Percentiles rank a stretch among this genome's conserved stretches.
Evolutionary conservation across 352 stramenopile genomes (phyloP).

Genomic region (Phytophthora palmivora): DNA sequence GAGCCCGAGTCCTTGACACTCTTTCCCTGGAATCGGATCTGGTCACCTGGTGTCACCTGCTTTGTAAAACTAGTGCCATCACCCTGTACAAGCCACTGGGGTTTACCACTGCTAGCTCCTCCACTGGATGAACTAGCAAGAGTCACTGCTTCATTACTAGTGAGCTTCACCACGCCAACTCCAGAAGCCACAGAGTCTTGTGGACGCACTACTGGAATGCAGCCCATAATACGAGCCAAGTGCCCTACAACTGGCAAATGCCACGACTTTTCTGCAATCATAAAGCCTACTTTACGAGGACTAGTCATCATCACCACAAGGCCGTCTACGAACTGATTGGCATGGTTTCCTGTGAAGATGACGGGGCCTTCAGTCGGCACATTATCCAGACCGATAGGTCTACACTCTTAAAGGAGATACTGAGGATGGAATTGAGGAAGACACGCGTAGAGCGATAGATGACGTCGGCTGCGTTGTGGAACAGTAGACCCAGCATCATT

Average conservation of each 20-base stretch:
- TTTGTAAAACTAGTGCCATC: slow-evolving; percentile 78
- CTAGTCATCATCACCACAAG: slow-evolving; percentile 96
- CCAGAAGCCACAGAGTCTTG: slow-evolving; percentile 91
- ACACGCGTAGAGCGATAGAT: slow-evolving; percentile 86
- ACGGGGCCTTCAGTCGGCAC: slow-evolving; percentile 96
- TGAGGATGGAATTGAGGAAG: slow-evolving; percentile 98
- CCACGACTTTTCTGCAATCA: slow-evolving; percentile 98
- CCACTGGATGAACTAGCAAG: slow-evolving; percentile 35
- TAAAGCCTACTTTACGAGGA: slow-evolving; percentile 94
- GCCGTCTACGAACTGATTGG: slow-evolving; percentile 99
- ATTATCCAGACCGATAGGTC: slow-evolving; percentile 97
- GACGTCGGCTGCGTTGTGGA: slow-evolving; percentile 80
- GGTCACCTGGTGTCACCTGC: slow-evolving; percentile 80
- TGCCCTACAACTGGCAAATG: slow-evolving; percentile 94
- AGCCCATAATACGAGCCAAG: slow-evolving; percentile 94
- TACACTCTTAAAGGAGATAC: slow-evolving; percentile 98
- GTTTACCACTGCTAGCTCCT: slow-evolving; percentile 26
- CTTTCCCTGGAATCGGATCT: slow-evolving; percentile 80
- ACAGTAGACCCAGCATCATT: slow-evolving; percentile 75
- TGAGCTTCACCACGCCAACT: slow-evolving; percentile 71
- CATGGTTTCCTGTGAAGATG: slow-evolving; percentile 98
- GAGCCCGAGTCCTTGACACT: slow-evolving; percentile 83
- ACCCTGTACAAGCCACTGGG: slow-evolving; percentile 58
- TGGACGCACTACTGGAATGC: slow-evolving; percentile 96
- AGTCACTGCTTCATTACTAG: slow-evolving; percentile 38